Percentiles rank a stretch among this genome's conserved stretches.
Conservation (phyloP, 2,329 filamentous ascomycete species). For the Microcyclospora pomicola region DNA sequence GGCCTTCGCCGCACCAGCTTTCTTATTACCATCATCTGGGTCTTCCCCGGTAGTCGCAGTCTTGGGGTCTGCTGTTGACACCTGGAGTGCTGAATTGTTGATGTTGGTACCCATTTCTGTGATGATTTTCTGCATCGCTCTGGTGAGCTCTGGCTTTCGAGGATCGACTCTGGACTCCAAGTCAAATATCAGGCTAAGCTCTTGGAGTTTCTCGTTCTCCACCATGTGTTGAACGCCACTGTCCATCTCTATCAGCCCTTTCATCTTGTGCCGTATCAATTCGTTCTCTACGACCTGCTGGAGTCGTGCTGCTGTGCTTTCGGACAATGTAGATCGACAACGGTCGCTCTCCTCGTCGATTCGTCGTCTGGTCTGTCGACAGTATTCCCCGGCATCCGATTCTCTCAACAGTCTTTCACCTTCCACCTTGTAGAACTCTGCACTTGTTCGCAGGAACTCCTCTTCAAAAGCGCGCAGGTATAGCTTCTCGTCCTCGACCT, state of each 20-base stretch:
- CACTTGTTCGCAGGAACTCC: slow-evolving; percentile 57
- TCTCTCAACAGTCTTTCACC: slow-evolving; percentile 61
- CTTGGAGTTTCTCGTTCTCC: slow-evolving; percentile 68
- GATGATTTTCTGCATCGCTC: slow-evolving; percentile 59
- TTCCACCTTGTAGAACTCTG: slow-evolving; percentile 61
- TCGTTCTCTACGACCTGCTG: slow-evolving; percentile 64
- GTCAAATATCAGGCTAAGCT: slow-evolving; percentile 67
- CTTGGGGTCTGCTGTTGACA: slow-evolving; percentile 37
- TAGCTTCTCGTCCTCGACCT: slow-evolving; percentile 64
- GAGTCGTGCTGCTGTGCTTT: slow-evolving; percentile 58
- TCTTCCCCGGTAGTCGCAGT: slow-evolving; percentile 30
- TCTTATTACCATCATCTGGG: slow-evolving; percentile 33
- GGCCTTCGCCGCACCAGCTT: slow-evolving; percentile 32
- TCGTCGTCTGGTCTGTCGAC: slow-evolving; percentile 59
- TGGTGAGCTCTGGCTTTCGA: slow-evolving; percentile 56
- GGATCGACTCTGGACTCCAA: slow-evolving; percentile 65
- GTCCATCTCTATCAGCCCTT: slow-evolving; percentile 72
- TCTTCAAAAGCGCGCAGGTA: slow-evolving; percentile 76
- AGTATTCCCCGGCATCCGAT: slow-evolving; percentile 69
- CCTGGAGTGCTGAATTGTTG: slow-evolving; percentile 51
- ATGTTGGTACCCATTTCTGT: slow-evolving; percentile 71
- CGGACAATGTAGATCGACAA: slow-evolving; percentile 68
- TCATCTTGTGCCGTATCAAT: slow-evolving; percentile 62
- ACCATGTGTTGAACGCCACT: slow-evolving; percentile 84
- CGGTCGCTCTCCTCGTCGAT: slow-evolving; percentile 70